Percentiles rank a stretch among this genome's conserved stretches.
These are phyloP conservation scores for Colletotrichum sp. DNA, from an alignment of 2,329 filamentous ascomycete genomes.

Conservation along the genomic window DNA sequence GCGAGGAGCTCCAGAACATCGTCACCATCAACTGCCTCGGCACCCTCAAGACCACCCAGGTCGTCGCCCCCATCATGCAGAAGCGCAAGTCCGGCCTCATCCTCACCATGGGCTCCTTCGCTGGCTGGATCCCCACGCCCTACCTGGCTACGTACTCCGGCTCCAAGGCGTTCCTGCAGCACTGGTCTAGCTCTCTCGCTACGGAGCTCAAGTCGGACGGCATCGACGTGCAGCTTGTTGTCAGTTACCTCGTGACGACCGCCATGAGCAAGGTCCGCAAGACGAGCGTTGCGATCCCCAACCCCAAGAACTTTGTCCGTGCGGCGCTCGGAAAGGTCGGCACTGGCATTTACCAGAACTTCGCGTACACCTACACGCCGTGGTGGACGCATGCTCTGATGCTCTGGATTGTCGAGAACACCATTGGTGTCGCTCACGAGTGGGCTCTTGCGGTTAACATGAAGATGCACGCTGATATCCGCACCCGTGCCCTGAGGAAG, in stretches of 20 bases:
- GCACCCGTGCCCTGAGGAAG: slow-evolving; percentile 83
- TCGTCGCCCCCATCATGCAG: slow-evolving; percentile 84
- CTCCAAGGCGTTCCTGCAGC: slow-evolving; percentile 96
- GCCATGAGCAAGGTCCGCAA: slow-evolving; percentile 97
- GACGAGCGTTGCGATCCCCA: slow-evolving; percentile 79
- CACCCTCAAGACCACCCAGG: slow-evolving; percentile 86
- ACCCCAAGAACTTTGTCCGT: slow-evolving; percentile 81
- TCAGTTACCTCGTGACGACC: slow-evolving; percentile 92
- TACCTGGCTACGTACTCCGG: slow-evolving; percentile 95
- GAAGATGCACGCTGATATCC: slow-evolving; percentile 82
- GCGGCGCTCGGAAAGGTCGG: slow-evolving; percentile 83
- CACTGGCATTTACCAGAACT: slow-evolving; percentile 77
- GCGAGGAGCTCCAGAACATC: slow-evolving; percentile 85
- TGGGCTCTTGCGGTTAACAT: slow-evolving; percentile 56
- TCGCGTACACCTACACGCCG: slow-evolving; percentile 85
- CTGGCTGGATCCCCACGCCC: slow-evolving; percentile 89
- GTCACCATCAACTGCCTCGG: slow-evolving; percentile 94
- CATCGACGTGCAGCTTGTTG: slow-evolving; percentile 87
- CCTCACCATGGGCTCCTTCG: slow-evolving; percentile 97
- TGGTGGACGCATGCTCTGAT: slow-evolving; percentile 92
- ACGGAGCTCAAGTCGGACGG: slow-evolving; percentile 82
- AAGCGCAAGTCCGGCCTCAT: slow-evolving; percentile 80
- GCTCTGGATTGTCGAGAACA: slow-evolving; percentile 78
- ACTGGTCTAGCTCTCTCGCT: slow-evolving; percentile 89
- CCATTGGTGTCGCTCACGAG: slow-evolving; percentile 54